Percentiles rank a stretch among this genome's conserved stretches.
Conservation (phyloP, 306 rosid genomes). For the Inga laurina region DNA sequence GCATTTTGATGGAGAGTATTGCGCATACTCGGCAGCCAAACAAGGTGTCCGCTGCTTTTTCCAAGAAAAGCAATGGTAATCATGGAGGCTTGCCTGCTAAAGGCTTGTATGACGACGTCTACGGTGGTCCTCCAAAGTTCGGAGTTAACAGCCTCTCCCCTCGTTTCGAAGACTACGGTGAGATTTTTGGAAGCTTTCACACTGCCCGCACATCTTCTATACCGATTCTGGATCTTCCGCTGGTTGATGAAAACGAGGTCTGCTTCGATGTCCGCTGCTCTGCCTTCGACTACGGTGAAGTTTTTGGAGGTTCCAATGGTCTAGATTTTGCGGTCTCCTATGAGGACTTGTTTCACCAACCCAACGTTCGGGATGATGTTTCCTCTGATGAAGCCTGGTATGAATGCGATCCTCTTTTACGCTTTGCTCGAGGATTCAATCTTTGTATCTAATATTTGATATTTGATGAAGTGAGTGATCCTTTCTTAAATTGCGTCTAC, state of each 20-base stretch:
- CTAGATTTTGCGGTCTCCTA: constrained; percentile 61
- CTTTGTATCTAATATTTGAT: neutral
- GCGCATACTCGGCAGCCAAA: constrained; percentile 68
- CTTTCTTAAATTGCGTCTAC: constrained; percentile 5
- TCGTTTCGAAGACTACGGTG: constrained; percentile 86
- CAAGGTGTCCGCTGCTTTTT: constrained; percentile 45
- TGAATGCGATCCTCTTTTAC: constrained; percentile 26
- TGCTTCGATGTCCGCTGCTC: constrained; percentile 66
- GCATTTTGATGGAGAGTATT: constrained; percentile 65
- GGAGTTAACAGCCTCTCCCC: constrained; percentile 73
- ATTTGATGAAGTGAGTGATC: constrained; percentile 34
- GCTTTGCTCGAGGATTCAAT: constrained; percentile 20
- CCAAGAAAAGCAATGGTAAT: constrained; percentile 58
- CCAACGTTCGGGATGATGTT: constrained; percentile 32
- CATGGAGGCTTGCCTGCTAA: constrained; percentile 39
- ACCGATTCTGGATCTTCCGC: constrained; percentile 87
- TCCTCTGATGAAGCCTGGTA: constrained; percentile 85
- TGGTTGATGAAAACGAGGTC: constrained; percentile 60
- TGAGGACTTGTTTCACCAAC: constrained; percentile 62
- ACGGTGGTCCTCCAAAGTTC: constrained; percentile 81
- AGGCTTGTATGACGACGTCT: constrained; percentile 76
- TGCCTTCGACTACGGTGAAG: constrained; percentile 72
- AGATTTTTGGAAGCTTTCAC: constrained; percentile 81
- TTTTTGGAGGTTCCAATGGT: constrained; percentile 64
- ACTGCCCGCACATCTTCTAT: constrained; percentile 79